These are phyloP conservation scores for Trifolium dubium DNA, from an alignment of 306 rosid genomes.

Conservation along the genomic window DNA sequence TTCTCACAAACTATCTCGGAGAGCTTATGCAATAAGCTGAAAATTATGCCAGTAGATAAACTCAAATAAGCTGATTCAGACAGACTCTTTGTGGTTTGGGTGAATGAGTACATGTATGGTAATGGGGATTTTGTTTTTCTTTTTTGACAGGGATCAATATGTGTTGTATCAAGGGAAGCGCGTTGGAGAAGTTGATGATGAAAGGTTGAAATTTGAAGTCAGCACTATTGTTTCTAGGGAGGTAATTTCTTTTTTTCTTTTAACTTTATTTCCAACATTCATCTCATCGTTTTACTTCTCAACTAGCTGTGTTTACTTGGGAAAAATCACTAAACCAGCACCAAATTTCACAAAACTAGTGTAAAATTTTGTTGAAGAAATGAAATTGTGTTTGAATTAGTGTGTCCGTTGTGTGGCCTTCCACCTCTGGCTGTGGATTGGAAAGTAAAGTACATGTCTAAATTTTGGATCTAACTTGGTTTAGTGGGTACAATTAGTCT, in stretches of 20 bases:
- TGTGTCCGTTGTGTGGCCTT: constrained; percentile 1
- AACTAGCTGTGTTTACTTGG: neutral
- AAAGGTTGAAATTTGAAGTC: constrained; percentile 83
- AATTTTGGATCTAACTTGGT: constrained; percentile 26
- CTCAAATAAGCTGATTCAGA: neutral
- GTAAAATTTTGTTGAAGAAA: neutral
- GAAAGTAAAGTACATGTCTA: constrained; percentile 23
- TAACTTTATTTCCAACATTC: neutral
- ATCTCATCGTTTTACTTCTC: neutral
- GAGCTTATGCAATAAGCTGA: too few species aligned
- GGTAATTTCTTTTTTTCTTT: constrained; percentile 54
- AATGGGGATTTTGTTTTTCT: constrained; percentile 14
- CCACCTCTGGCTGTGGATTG: constrained; percentile 12
- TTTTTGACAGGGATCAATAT: constrained; percentile 68
- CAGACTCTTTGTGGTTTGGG: neutral
- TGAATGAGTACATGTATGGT: neutral
- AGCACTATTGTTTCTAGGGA: constrained; percentile 81
- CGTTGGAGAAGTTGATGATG: constrained; percentile 85
- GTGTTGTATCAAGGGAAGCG: constrained; percentile 56
- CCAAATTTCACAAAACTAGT: neutral
- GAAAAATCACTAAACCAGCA: neutral
- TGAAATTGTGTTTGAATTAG: neutral
- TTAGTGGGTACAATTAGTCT: neutral
- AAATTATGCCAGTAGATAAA: neutral
- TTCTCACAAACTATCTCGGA: too few species aligned